Base-by-base conservation (phyloP, 257 asterid genomes). In the Primulina eburnea region DNA sequence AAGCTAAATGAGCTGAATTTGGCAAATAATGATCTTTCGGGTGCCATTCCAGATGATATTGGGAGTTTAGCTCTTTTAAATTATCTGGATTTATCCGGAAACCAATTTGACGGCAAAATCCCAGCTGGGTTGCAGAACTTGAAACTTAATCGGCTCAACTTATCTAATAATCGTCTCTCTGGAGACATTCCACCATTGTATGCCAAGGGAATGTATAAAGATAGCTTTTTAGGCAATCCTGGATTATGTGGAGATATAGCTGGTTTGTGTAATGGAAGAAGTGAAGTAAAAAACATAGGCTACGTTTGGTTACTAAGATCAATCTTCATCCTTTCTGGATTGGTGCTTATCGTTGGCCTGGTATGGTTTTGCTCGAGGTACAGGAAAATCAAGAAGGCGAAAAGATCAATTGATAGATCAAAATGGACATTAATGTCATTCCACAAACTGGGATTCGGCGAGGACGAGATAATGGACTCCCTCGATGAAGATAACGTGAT, bases 371-470 rank as follows among this genome's bases (percentile, higher is more conserved):
- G 81, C 79, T 52, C 80, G 20, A 88, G 79, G 82, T 88, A 89
- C 72, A 81, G 60, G 62, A 87, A 78, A 26, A 84, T 84, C 80
- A 78, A 77, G 70, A 76, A 74, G 66, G 77, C 82, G 16, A 82
- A 89, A 43, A 73, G 62, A 65, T 82, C 79, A 0, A 76, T 83
- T 24, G 97, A 90, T 37, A 82, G 77, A 69, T 87, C 99, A 2
- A 93, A 90, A 76, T 93, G 99, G 99, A 93, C 96, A 3, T 62
- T 93, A 73, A 93, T 90, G 96, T 93, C 99, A 2, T 93, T 93
- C 64, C 99, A 93, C 43, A 93, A 93, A 73, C 63, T 93, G 64
- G 97, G 88, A 38, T 93, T 93, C 72, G 73, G 90, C 4, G 99
- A 93, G 77, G 79, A 78, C 7, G 99, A 90, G 83, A 93, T 93